Conservation (phyloP, 1,139 yeast genomes). For the Candida sanyaensis region DNA sequence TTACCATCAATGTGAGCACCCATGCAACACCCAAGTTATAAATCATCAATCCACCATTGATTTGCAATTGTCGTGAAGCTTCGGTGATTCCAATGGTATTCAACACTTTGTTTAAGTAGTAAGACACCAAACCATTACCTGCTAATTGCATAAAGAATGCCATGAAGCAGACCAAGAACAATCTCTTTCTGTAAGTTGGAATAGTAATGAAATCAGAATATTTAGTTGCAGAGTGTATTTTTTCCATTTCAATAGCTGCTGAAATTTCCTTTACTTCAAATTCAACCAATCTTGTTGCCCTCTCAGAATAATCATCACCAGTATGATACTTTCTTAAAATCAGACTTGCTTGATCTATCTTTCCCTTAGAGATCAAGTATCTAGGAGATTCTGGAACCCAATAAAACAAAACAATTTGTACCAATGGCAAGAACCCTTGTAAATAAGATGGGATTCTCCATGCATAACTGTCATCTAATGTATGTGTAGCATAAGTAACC, state of each 20-base stretch:
- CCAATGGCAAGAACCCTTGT: constrained; percentile 40
- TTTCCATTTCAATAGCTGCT: constrained; percentile 38
- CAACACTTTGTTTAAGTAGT: constrained; percentile 50
- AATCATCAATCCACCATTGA: constrained; percentile 48
- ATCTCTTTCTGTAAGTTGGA: constrained; percentile 45
- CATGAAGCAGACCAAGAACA: constrained; percentile 34
- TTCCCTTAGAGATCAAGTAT: constrained; percentile 38
- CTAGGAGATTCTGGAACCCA: constrained; percentile 52
- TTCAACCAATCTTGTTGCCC: constrained; percentile 36
- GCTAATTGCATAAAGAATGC: constrained; percentile 47
- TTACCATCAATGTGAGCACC: constrained; percentile 29
- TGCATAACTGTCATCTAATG: constrained; percentile 25
- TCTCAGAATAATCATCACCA: constrained; percentile 32
- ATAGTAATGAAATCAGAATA: constrained; percentile 39
- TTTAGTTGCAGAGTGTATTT: constrained; percentile 22
- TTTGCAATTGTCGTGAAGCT: constrained; percentile 42
- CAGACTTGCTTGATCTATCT: constrained; percentile 36
- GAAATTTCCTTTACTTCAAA: constrained; percentile 50
- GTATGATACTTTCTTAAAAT: constrained; percentile 46
- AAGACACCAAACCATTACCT: constrained; percentile 55
- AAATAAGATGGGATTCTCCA: constrained; percentile 52
- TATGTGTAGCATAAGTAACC: constrained; percentile 50
- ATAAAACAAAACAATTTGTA: constrained; percentile 26
- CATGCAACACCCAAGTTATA: constrained; percentile 41
- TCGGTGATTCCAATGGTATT: constrained; percentile 51